These are phyloP conservation scores for Euryodendron excelsum DNA, from an alignment of 148 eudicot genomes.

Conservation along the genomic window DNA sequence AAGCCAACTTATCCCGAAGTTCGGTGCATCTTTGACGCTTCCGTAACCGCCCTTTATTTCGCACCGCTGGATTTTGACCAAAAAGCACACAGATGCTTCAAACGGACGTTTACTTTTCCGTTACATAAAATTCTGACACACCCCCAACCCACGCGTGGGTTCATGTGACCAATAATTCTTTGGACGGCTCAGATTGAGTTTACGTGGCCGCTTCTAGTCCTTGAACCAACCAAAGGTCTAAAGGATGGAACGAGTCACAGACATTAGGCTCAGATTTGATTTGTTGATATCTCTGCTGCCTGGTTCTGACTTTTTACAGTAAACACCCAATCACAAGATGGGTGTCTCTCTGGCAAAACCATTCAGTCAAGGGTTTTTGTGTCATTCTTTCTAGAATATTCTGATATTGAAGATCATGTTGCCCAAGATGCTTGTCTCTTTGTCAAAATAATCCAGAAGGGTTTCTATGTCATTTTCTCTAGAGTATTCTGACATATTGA, in stretches of 20 bases:
- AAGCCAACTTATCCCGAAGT: neutral
- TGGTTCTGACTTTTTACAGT: neutral
- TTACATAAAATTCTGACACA: neutral
- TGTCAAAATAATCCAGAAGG: too few species aligned
- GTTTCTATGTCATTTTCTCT: too few species aligned
- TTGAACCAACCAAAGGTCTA: conserved; percentile 6
- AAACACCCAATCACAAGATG: neutral
- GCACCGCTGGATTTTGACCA: conserved; percentile 11
- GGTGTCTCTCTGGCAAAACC: neutral
- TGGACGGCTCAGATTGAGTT: neutral
- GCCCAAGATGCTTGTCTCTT: neutral
- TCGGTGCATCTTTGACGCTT: conserved; percentile 3
- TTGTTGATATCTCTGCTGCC: conserved; percentile 8
- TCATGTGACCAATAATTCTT: neutral
- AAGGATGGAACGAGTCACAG: neutral
- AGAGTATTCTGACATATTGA: neutral
- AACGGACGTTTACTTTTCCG: conserved; percentile 1
- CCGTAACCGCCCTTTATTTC: conserved; percentile 11
- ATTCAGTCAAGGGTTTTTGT: neutral
- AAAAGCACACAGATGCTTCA: neutral
- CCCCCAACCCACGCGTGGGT: neutral
- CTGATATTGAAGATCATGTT: neutral
- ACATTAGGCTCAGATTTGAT: neutral
- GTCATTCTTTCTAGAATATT: neutral
- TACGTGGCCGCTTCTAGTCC: conserved; percentile 11